Evolutionary conservation across 169 alveolate genomes (phyloP).

Genomic region (Plasmodium adleri): DNA sequence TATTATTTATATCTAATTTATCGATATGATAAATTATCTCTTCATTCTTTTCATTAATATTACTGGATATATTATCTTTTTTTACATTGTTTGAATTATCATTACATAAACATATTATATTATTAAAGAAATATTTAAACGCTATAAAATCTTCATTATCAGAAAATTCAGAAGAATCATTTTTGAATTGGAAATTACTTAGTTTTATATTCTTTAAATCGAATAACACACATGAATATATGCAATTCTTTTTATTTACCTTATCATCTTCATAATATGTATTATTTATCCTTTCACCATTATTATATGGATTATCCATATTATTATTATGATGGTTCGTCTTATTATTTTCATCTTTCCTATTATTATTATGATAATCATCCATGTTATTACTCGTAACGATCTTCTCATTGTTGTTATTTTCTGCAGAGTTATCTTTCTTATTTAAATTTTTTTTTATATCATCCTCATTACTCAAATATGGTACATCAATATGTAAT

Average conservation of each 20-base stretch:
- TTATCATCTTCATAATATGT: neutral
- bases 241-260: neutral
- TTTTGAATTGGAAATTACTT: conserved; percentile 39
- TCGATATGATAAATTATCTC: conserved; percentile 25
- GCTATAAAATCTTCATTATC: conserved; percentile 20
- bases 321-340: neutral
- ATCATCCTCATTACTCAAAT: neutral
- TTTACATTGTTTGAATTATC: neutral
- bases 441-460: neutral
- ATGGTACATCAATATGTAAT: neutral
- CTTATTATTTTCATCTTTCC: neutral
- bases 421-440: neutral
- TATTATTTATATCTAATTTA: conserved; percentile 10
- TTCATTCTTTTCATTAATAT: neutral
- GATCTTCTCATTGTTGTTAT: neutral
- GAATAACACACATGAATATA: conserved; percentile 37
- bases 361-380: neutral
- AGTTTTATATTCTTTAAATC: conserved; percentile 34
- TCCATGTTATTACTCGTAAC: neutral
- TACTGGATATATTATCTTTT: neutral
- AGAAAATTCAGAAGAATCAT: conserved; percentile 1
- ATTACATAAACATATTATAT: conserved; percentile 53
- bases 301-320: no score
- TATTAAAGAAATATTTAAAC: conserved; percentile 53
- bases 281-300: neutral